Conservation (phyloP, 129 eudicot genomes). For the Oenanthe sinensis region DNA sequence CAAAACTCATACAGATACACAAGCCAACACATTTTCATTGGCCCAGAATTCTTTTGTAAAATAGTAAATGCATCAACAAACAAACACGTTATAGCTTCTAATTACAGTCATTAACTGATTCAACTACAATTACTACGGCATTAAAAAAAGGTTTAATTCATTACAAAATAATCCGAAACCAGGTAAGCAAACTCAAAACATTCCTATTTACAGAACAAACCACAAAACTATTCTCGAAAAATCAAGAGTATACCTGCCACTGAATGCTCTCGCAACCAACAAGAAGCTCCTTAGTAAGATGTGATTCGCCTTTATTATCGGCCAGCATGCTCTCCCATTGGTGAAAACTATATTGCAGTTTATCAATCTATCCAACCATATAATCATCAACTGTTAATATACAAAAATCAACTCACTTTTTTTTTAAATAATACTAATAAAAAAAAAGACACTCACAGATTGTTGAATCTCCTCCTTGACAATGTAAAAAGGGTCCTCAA, state of each 20-base stretch:
- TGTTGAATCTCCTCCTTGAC: too few relatives aligned
- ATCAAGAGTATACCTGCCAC: slow-evolving; percentile 65
- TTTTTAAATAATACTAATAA: too few relatives aligned
- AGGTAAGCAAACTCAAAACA: neutral
- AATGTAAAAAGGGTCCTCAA: too few relatives aligned
- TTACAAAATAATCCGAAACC: neutral
- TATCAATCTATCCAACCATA: slow-evolving; percentile 52
- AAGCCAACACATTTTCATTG: neutral
- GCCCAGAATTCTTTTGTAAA: neutral
- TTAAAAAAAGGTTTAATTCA: neutral
- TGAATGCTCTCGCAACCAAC: slow-evolving; percentile 69
- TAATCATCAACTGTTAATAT: neutral
- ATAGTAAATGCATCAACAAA: neutral
- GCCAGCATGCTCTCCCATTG: slow-evolving; percentile 57
- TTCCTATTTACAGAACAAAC: neutral
- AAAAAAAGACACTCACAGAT: too few relatives aligned
- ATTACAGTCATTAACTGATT: neutral
- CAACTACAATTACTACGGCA: neutral
- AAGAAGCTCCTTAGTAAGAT: slow-evolving; percentile 50
- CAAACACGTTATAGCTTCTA: neutral
- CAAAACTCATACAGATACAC: neutral
- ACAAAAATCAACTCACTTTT: neutral
- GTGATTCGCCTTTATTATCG: slow-evolving; percentile 32
- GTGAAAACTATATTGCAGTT: slow-evolving; percentile 51
- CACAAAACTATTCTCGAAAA: neutral